phyloP scores from a whole-genome alignment of 23 red algal species.

The Gracilaria domingensis region DNA sequence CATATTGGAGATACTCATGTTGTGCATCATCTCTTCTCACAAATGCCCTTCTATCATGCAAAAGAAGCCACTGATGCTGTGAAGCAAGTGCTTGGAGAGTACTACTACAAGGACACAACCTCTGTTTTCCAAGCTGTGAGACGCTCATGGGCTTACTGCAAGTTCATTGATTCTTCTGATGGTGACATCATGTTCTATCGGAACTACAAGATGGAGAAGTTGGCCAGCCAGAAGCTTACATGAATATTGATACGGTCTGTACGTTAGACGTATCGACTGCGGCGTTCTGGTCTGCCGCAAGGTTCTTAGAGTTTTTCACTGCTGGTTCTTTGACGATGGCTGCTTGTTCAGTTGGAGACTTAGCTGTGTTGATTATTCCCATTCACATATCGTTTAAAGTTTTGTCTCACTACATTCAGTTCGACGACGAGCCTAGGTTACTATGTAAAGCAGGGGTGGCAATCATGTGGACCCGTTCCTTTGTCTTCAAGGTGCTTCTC shows the following conservation, averaged over 20 bases:
- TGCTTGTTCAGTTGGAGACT: neutral
- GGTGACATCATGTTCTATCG: conserved; percentile 81
- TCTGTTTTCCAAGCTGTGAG: conserved; percentile 73
- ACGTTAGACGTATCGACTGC: neutral
- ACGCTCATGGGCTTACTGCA: conserved; percentile 86
- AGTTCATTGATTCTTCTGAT: conserved; percentile 63
- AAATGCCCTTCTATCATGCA: conserved; percentile 91
- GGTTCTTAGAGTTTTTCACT: neutral
- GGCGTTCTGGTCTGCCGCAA: neutral
- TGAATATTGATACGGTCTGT: neutral
- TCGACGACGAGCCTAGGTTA: neutral
- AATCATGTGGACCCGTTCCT: neutral
- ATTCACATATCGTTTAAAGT: neutral
- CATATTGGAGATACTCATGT: conserved; percentile 94
- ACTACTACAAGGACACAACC: conserved; percentile 87
- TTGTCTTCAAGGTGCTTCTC: neutral
- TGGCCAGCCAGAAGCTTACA: conserved; percentile 38
- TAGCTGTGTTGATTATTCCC: conserved; percentile 1
- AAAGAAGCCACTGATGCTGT: conserved; percentile 84
- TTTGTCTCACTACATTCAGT: neutral
- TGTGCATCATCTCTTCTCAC: conserved; percentile 92
- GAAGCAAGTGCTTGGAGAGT: conserved; percentile 74
- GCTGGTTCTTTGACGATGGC: neutral
- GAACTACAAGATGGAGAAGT: conserved; percentile 65
- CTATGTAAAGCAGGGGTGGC: conserved; percentile 21